A percentile compares a stretch with the other conserved stretches of the same genome.
Conservation (phyloP, 768 basidiomycete species). For the Dioszegia hungarica region DNA sequence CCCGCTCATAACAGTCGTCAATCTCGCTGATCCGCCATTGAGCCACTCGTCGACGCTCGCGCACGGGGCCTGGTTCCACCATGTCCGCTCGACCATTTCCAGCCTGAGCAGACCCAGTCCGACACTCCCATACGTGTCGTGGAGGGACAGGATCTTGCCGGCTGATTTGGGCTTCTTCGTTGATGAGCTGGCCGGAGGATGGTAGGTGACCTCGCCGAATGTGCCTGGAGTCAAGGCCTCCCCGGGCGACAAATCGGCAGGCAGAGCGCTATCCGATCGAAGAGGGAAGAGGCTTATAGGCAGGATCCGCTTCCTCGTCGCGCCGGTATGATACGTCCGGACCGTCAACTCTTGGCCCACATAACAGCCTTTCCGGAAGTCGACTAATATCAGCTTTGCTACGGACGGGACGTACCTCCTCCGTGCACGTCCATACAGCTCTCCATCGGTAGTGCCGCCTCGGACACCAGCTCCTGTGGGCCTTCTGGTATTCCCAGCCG, state of each 20-base stretch:
- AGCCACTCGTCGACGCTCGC: constrained; percentile 52
- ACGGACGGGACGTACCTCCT: constrained; percentile 58
- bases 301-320: constrained; percentile 80
- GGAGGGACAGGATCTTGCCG: constrained; percentile 62
- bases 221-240: background rate
- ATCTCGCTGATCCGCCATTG: constrained; percentile 48
- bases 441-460: constrained; percentile 84
- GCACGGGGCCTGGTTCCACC: constrained; percentile 13
- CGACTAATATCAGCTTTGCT: constrained; percentile 56
- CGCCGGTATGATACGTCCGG: constrained; percentile 90
- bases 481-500: constrained; percentile 85
- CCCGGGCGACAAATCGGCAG: background rate
- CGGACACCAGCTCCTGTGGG: constrained; percentile 64
- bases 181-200: constrained; percentile 27
- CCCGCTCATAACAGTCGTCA: constrained; percentile 19
- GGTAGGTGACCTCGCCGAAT: constrained; percentile 23
- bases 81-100: constrained; percentile 61
- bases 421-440: constrained; percentile 94
- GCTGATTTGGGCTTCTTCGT: constrained; percentile 64
- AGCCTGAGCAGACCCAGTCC: constrained; percentile 76
- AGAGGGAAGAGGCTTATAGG: constrained; percentile 60
- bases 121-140: constrained; percentile 50
- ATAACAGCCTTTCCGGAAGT: constrained; percentile 96
- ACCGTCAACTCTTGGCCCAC: constrained; percentile 97
- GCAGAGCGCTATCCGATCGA: background rate